Evolutionary conservation across 805 yeast genomes (phyloP).

Genomic region (Clavispora vitiphila): DNA sequence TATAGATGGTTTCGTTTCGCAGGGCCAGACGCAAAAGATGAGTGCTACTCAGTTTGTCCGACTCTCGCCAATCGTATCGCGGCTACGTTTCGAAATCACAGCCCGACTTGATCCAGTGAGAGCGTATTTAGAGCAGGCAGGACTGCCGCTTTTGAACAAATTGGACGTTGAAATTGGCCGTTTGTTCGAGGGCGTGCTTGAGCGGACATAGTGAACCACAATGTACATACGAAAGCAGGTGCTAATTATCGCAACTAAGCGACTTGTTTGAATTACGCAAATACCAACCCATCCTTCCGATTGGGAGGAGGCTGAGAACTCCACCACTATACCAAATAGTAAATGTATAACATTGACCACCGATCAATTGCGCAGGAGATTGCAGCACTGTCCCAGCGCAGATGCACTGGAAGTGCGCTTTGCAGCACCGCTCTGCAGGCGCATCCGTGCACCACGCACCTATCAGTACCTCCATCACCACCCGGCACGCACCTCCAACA

Average conservation of each 20-base stretch:
- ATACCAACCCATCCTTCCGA: too few relatives aligned
- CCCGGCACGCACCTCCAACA: too few relatives aligned
- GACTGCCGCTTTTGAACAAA: slow-evolving; percentile 10
- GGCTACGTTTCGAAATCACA: slow-evolving; percentile 42
- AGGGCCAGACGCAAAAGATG: slow-evolving; percentile 18
- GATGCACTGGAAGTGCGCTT: neutral
- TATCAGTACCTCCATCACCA: too few relatives aligned
- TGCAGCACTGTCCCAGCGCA: too few relatives aligned
- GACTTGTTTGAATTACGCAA: too few relatives aligned
- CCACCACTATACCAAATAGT: too few relatives aligned
- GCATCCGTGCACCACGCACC: neutral
- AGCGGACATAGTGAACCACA: slow-evolving; percentile 20
- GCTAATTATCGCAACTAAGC: too few relatives aligned
- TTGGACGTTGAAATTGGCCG: slow-evolving; percentile 34
- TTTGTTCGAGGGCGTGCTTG: slow-evolving; percentile 36
- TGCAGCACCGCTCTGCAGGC: too few relatives aligned
- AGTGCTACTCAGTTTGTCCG: slow-evolving; percentile 49
- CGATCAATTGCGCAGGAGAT: too few relatives aligned
- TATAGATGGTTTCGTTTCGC: slow-evolving; percentile 23
- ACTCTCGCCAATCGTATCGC: slow-evolving; percentile 47
- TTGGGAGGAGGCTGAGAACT: too few relatives aligned
- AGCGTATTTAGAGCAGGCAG: slow-evolving; percentile 2
- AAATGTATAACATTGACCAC: too few relatives aligned
- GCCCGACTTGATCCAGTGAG: slow-evolving; percentile 19
- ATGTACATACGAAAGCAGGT: too few relatives aligned